These are phyloP conservation scores for Eimeria maxima DNA, from an alignment of 169 alveolate species.

Conservation along the genomic window DNA sequence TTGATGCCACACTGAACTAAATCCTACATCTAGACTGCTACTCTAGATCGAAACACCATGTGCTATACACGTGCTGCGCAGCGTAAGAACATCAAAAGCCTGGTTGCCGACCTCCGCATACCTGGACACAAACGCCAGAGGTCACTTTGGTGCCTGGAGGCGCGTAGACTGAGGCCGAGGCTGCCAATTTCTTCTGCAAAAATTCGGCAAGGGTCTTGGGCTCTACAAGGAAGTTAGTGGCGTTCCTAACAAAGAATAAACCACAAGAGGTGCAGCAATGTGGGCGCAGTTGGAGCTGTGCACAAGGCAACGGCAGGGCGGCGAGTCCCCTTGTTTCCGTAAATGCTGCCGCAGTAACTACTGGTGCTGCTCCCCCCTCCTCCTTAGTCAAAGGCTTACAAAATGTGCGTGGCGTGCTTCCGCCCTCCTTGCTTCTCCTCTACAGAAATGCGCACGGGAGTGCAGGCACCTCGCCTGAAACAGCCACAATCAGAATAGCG, in stretches of 20 bases:
- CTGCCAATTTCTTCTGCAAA: slow-evolving; percentile 73
- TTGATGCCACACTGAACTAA: not conserved
- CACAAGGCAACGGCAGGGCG: not conserved
- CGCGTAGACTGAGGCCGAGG: slow-evolving; percentile 53
- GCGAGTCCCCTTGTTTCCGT: not conserved
- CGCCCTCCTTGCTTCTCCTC: slow-evolving; percentile 78
- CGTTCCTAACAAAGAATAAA: slow-evolving; percentile 6
- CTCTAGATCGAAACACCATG: too few relatives aligned
- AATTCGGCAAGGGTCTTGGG: slow-evolving; percentile 73
- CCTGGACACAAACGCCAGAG: slow-evolving; percentile 72
- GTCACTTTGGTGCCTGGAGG: slow-evolving; percentile 62
- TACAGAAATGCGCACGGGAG: slow-evolving; percentile 60
- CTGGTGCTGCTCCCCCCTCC: not conserved
- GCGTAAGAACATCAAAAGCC: too few relatives aligned
- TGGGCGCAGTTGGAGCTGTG: not conserved
- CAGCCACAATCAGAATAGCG: not conserved
- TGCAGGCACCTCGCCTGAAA: slow-evolving; percentile 64
- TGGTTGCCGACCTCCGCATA: not conserved
- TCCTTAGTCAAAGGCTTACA: not conserved
- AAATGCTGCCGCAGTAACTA: not conserved
- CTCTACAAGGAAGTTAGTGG: slow-evolving; percentile 43
- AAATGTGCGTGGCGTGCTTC: slow-evolving; percentile 70
- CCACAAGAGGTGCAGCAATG: not conserved
- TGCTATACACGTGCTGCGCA: too few relatives aligned
- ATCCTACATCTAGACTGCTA: not conserved